Base-by-base conservation (phyloP, 164 flowering plant species). In the Aristolochia californica region DNA sequence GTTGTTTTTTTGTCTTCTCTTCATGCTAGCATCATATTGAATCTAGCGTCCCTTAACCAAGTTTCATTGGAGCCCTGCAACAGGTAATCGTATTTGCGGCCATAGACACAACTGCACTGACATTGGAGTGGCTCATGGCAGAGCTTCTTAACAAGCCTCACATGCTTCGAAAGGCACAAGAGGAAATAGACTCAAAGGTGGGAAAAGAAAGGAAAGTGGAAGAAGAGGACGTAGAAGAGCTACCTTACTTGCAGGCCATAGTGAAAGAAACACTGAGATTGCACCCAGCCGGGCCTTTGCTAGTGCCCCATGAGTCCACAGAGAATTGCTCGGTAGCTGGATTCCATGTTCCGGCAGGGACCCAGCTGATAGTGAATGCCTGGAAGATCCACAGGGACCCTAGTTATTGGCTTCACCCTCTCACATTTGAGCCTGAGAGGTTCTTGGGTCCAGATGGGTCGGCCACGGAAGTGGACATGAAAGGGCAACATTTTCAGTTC, bases 91-190 rank as follows among this genome's bases (percentile, higher is more conserved):
- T 22, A 9, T 52, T 53, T 14, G 56, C 30, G 14, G 26, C 56
- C 30, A 14, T 53, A 9, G 56, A 53, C 34, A 53, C 34, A 15
- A 53, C 56, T n/a, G 7, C 51, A 18, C 9, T 48, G 16, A 48
- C 51, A 10, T 0, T 56, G 13, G 49, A 13, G 10, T 56, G 59
- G 59, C n/a, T 28, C 5, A 15, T 56, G 4, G 40, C 48, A 5
- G 26, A 30, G 28, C 49, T 56, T 30, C 23, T 56, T 15, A 56
- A 56, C 59, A 22, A 56, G 10, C 59, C 3, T 23, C 13, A 43
- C 5, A 48, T 13, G 2, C 48, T 56, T 8, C 13, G 23, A 13
- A 14, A 14, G 13, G 27, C 48, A 1, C 48, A 56, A 43, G 47
- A 23, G 21, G 59, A 56, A 13, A 30, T 56, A 13, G 28, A 56